These are phyloP conservation scores for Solanum clarkiae DNA, from an alignment of 257 asterid genomes.

Conservation along the genomic window DNA sequence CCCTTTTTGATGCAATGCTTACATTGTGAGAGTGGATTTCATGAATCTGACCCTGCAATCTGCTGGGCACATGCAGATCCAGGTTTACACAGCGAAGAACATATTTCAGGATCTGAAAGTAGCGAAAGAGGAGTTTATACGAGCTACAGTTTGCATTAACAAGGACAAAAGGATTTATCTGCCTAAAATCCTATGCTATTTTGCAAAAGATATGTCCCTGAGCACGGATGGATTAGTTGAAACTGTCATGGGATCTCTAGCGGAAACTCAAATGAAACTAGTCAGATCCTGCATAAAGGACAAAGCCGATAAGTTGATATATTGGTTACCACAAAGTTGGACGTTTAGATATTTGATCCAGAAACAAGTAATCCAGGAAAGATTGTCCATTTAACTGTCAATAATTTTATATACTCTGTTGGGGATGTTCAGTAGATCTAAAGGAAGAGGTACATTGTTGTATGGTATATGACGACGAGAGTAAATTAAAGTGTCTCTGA, in stretches of 20 bases:
- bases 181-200: slow-evolving; percentile 50
- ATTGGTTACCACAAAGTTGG: slow-evolving; percentile 62
- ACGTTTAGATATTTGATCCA: slow-evolving; percentile 68
- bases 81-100: slow-evolving; percentile 43
- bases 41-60: background rate
- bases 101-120: slow-evolving; percentile 57
- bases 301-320: slow-evolving; percentile 45
- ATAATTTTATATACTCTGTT: background rate
- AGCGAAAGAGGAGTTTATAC: slow-evolving; percentile 71
- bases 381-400: slow-evolving; percentile 13
- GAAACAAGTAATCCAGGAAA: slow-evolving; percentile 26
- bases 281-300: slow-evolving; percentile 26
- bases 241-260: slow-evolving; percentile 34
- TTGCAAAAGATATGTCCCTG: slow-evolving; percentile 74
- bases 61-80: slow-evolving; percentile 34
- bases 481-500: too few species aligned
- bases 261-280: slow-evolving; percentile 41
- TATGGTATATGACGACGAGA: background rate
- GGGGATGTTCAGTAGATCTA: background rate
- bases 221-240: slow-evolving; percentile 38
- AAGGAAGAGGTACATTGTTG: background rate
- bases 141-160: slow-evolving; percentile 38
- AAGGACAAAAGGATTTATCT: slow-evolving; percentile 55
- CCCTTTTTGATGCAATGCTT: background rate
- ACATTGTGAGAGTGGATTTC: background rate